These are phyloP conservation scores for Chrysanthemum seticuspe DNA, from an alignment of 129 eudicot genomes.

Conservation along the genomic window DNA sequence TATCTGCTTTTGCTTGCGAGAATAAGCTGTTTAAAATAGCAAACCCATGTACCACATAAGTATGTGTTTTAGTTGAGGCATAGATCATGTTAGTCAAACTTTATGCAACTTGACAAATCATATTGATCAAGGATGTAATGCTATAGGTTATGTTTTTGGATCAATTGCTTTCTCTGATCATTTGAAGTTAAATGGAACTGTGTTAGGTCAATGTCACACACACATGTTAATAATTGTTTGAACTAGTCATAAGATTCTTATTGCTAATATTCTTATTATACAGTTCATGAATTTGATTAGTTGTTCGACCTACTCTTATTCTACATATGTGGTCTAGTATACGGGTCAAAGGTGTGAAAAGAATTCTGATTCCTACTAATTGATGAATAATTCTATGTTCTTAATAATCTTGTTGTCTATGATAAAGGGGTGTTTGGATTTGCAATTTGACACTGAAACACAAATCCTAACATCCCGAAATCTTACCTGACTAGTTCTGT, in stretches of 20 bases:
- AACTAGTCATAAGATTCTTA: too few relatives aligned
- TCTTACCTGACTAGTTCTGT: too few relatives aligned
- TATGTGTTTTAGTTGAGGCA: conserved; percentile 13
- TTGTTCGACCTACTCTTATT: not conserved
- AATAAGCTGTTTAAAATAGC: too few relatives aligned
- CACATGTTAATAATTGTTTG: too few relatives aligned
- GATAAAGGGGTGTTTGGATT: not conserved
- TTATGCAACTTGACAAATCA: not conserved
- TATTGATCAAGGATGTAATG: not conserved
- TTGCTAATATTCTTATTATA: too few relatives aligned
- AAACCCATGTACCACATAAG: not conserved
- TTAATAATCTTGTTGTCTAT: conserved; percentile 6
- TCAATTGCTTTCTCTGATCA: too few relatives aligned
- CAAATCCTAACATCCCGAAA: too few relatives aligned
- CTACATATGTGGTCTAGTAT: conserved; percentile 14
- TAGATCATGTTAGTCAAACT: not conserved
- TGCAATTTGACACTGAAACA: too few relatives aligned
- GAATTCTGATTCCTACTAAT: conserved; percentile 3
- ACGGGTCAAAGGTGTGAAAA: not conserved
- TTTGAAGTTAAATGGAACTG: too few relatives aligned
- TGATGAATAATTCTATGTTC: conserved; percentile 1
- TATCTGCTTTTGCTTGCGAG: too few relatives aligned
- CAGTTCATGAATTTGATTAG: conserved; percentile 16
- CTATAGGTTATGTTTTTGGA: not conserved
- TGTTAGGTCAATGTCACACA: too few relatives aligned